phyloP scores from a whole-genome alignment of 139 green algal species.

The Gonium pectorale region DNA sequence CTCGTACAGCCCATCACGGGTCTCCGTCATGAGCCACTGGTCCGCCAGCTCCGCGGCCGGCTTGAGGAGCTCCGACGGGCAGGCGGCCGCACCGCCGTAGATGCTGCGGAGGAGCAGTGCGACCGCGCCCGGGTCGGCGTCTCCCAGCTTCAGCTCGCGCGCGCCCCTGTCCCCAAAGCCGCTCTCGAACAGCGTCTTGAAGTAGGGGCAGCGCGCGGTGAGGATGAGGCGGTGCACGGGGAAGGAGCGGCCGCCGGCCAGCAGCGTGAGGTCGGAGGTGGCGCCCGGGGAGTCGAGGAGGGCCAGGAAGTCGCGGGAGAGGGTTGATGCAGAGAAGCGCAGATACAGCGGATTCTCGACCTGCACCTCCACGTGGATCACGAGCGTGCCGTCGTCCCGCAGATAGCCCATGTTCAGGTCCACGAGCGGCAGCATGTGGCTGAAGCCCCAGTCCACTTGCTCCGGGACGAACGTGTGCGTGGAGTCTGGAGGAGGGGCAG shows the following conservation, averaged over 20 bases:
- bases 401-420: neutral
- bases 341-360: too few species aligned
- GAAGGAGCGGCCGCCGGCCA: slow-evolving; percentile 3
- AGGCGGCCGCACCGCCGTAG: neutral
- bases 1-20: neutral
- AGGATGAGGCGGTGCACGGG: neutral
- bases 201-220: neutral
- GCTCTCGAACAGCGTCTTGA: neutral
- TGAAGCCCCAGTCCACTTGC: slow-evolving; percentile 44
- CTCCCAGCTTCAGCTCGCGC: neutral
- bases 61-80: neutral
- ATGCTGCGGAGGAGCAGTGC: neutral
- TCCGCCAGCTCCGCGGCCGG: neutral
- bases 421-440: slow-evolving; percentile 56
- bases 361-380: neutral
- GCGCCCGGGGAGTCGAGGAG: neutral
- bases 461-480: neutral
- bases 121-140: neutral
- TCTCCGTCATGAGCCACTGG: neutral
- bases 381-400: neutral
- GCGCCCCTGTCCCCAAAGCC: neutral
- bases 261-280: neutral
- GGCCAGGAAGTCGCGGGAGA: neutral
- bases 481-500: neutral
- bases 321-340: too few species aligned